phyloP scores from a whole-genome alignment of 345 rosid genomes.

The Populus tremula region DNA sequence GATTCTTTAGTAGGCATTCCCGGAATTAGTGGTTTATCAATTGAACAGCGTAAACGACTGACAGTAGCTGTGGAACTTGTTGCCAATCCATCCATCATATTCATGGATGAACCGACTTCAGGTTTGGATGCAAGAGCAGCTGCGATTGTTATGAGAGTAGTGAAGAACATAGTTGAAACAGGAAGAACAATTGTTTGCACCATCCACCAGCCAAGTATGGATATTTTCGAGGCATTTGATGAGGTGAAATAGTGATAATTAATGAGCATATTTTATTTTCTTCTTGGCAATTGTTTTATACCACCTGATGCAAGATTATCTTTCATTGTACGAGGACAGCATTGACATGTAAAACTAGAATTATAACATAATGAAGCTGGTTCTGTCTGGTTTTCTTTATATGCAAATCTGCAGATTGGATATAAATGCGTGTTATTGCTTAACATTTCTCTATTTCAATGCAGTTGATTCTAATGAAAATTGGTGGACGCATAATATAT shows the following conservation, averaged over 20 bases:
- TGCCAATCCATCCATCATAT: slow-evolving; percentile 74
- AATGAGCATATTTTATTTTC: not conserved
- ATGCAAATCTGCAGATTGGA: not conserved
- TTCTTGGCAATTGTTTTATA: not conserved
- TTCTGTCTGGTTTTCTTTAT: not conserved
- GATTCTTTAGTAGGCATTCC: slow-evolving; percentile 65
- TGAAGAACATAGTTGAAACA: slow-evolving; percentile 67
- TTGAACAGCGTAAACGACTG: slow-evolving; percentile 73
- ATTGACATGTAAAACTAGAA: too few relatives aligned
- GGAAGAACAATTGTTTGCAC: slow-evolving; percentile 85
- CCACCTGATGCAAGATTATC: too few relatives aligned
- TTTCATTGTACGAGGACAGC: too few relatives aligned
- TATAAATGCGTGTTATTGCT: not conserved
- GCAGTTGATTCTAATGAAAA: slow-evolving; percentile 67
- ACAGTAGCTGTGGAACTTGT: slow-evolving; percentile 81
- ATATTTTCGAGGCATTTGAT: slow-evolving; percentile 80
- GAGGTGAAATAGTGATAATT: slow-evolving; percentile 41
- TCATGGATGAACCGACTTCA: slow-evolving; percentile 90
- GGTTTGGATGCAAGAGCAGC: slow-evolving; percentile 86
- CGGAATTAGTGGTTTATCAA: slow-evolving; percentile 60
- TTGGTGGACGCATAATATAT: slow-evolving; percentile 69
- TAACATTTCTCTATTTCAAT: not conserved
- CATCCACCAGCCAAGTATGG: slow-evolving; percentile 82
- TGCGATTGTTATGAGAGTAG: slow-evolving; percentile 78
- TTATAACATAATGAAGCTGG: too few relatives aligned